Evolutionary conservation across 2,329 filamentous ascomycete genomes (phyloP).

Genomic region (Calonectria pauciramosa): DNA sequence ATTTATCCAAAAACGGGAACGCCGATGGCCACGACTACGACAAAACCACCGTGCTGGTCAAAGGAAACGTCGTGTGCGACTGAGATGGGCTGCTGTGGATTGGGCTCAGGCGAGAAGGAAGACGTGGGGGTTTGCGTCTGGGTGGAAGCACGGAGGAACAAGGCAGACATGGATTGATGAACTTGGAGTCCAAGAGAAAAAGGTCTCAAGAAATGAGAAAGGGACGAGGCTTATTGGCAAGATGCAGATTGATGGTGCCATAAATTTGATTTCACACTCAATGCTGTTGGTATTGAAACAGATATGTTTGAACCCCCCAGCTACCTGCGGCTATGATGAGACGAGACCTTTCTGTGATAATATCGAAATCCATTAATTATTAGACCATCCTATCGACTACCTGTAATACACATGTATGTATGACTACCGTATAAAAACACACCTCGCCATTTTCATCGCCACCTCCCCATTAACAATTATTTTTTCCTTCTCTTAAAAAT

Average conservation of each 20-base stretch:
- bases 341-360: background rate
- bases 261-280: background rate
- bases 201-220: too few relatives aligned
- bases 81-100: background rate
- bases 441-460: background rate
- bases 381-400: conserved; percentile 10
- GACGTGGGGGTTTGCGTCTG: too few relatives aligned
- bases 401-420: conserved; percentile 22
- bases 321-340: too few relatives aligned
- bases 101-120: background rate
- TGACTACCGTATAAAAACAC: background rate
- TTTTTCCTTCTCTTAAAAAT: background rate
- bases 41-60: background rate
- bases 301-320: too few relatives aligned
- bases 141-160: too few relatives aligned
- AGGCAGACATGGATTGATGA: too few relatives aligned
- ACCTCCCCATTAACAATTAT: conserved; percentile 18
- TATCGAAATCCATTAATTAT: conserved; percentile 25
- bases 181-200: too few relatives aligned
- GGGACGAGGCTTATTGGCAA: too few relatives aligned
- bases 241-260: too few relatives aligned
- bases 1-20: conserved; percentile 19
- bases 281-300: background rate
- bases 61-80: conserved; percentile 33
- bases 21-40: conserved; percentile 29